These are phyloP conservation scores for Stentor roeselii DNA, from an alignment of 73 alveolate species.

Conservation along the genomic window DNA sequence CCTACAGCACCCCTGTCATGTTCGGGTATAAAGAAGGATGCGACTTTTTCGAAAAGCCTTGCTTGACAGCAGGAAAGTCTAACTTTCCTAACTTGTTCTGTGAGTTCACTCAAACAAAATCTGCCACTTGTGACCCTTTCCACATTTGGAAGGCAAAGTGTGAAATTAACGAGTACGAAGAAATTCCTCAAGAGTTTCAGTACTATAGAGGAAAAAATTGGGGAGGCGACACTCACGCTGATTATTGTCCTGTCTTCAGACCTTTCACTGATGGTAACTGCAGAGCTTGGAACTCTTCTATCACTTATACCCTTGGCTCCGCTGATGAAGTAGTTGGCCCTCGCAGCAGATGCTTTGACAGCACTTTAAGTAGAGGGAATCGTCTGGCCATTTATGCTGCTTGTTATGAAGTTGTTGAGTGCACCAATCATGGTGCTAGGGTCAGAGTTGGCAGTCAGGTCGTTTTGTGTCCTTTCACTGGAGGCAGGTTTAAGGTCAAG, in stretches of 20 bases:
- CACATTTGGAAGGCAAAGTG: not conserved
- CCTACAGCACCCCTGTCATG: not conserved
- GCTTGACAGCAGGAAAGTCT: not conserved
- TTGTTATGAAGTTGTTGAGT: not conserved
- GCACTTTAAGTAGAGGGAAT: not conserved
- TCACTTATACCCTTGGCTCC: not conserved
- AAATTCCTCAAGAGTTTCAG: not conserved
- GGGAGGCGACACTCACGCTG: conserved; percentile 15
- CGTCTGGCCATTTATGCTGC: not conserved
- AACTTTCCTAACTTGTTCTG: not conserved
- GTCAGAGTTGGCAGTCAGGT: not conserved
- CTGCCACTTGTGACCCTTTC: not conserved
- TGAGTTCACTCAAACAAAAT: not conserved
- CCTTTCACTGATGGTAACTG: not conserved
- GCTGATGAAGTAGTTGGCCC: not conserved
- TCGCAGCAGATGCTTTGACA: not conserved
- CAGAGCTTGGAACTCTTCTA: not conserved
- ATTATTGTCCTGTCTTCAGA: conserved; percentile 16
- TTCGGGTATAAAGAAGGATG: conserved; percentile 24
- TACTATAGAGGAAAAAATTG: not conserved
- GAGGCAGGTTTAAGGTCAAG: not conserved
- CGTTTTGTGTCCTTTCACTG: not conserved
- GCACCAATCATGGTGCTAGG: not conserved
- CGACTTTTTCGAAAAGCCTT: not conserved
- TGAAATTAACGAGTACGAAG: not conserved